These are phyloP conservation scores for Tolypocladium tundrense DNA, from an alignment of 2,329 filamentous ascomycete genomes.

Conservation along the genomic window DNA sequence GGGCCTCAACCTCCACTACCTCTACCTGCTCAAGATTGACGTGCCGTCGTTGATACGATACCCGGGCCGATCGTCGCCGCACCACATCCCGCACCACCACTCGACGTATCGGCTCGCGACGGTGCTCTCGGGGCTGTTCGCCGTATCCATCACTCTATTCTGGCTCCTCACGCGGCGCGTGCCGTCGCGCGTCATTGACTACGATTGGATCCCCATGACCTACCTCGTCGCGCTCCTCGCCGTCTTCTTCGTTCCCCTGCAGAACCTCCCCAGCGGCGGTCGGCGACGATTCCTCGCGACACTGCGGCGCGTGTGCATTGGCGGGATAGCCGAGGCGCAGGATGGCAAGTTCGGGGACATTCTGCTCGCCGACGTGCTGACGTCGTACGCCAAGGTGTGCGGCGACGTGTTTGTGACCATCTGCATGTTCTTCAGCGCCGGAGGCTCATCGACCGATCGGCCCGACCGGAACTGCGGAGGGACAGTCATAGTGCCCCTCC, in stretches of 20 bases:
- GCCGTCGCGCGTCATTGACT: constrained; percentile 58
- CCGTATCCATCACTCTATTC: constrained; percentile 65
- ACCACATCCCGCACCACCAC: constrained; percentile 64
- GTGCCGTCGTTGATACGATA: constrained; percentile 81
- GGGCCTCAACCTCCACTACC: constrained; percentile 83
- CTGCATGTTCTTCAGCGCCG: constrained; percentile 78
- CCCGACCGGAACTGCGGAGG: constrained; percentile 79
- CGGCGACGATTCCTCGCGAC: constrained; percentile 66
- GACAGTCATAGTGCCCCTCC: constrained; percentile 66
- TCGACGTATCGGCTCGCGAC: constrained; percentile 81
- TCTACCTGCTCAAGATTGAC: constrained; percentile 72
- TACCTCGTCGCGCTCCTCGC: constrained; percentile 66
- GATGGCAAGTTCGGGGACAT: constrained; percentile 95
- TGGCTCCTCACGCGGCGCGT: constrained; percentile 70
- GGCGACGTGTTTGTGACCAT: constrained; percentile 80
- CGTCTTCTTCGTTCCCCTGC: constrained; percentile 64
- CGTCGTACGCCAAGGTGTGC: constrained; percentile 86
- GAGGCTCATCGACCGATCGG: constrained; percentile 63
- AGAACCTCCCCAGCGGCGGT: constrained; percentile 56
- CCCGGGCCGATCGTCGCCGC: constrained; percentile 59
- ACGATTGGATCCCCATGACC: constrained; percentile 78
- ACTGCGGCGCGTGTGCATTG: constrained; percentile 68
- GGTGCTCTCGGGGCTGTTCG: constrained; percentile 62
- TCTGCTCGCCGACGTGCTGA: constrained; percentile 84
- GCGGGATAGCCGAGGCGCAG: constrained; percentile 74